phyloP scores from a whole-genome alignment of 352 stramenopile species.

The Phytophthora sp. region DNA sequence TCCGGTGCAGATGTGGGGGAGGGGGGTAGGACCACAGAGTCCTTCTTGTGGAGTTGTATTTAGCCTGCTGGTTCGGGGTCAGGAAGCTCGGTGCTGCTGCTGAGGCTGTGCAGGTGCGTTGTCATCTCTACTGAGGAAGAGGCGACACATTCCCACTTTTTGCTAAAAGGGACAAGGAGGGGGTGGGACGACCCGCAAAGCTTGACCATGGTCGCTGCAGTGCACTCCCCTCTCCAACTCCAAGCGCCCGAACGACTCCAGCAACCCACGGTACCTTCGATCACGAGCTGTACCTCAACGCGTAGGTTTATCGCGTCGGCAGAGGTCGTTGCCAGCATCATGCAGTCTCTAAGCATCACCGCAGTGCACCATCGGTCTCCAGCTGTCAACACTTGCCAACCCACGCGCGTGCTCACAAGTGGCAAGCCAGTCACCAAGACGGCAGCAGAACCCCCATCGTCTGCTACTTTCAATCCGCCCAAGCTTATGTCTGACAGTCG shows the following conservation, averaged over 20 bases:
- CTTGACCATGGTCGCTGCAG: constrained; percentile 34
- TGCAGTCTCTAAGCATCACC: constrained; percentile 23
- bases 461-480: constrained; percentile 20
- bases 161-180: constrained; percentile 8
- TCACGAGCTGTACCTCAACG: constrained; percentile 15
- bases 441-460: background rate
- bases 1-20: constrained; percentile 20
- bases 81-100: background rate
- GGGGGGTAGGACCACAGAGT: constrained; percentile 21
- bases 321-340: constrained; percentile 25
- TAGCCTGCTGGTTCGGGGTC: constrained; percentile 9
- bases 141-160: constrained; percentile 27
- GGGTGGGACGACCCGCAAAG: no score
- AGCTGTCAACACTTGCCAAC: background rate
- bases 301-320: constrained; percentile 9
- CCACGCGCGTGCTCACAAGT: constrained; percentile 20
- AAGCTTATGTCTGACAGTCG: constrained; percentile 5
- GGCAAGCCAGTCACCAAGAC: constrained; percentile 9
- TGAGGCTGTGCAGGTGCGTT: background rate
- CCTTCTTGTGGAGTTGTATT: constrained; percentile 9
- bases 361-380: constrained; percentile 11
- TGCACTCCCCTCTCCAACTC: constrained; percentile 23
- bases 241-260: constrained; percentile 7
- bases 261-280: constrained; percentile 10
- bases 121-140: constrained; percentile 19